Base-by-base conservation (phyloP, 2,329 filamentous ascomycete species). In the Fusarium mexicanum region DNA sequence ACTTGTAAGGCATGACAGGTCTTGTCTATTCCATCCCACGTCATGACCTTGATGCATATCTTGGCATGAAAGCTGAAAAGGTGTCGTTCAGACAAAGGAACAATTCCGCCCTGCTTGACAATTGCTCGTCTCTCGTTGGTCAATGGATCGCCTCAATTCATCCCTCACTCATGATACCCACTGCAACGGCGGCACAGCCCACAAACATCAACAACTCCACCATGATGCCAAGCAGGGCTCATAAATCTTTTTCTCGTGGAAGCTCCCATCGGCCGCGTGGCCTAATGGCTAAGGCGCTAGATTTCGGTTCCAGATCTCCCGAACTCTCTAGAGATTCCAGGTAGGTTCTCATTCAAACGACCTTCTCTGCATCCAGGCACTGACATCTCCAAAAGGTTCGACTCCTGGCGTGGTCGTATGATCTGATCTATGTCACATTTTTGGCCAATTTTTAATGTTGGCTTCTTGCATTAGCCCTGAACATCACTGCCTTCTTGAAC, bases 261-360 rank as follows among this genome's bases (percentile, higher is more conserved):
- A 16, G 9, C 6, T 48, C 33, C n/a, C 64, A 73, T 67, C 68
- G 66, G 71, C 61, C 71, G 68, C 71, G 75, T 74, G 75, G 71
- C 71, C 72, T 77, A 71, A 77, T 77, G 71, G 66, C 66, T 74
- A 71, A 76, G 74, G 74, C 72, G 72, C 73, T 74, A 75, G 67
- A 73, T 75, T 75, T 76, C 69, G 72, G 69, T 67, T 26, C 50
- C 55, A 47, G 35, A 57, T 33, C 50, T 46, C 44, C 47, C 54
- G 37, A 60, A 66, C 38, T 66, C 73, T 76, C 73, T 74, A 74
- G 69, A 76, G 71, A 76, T 76, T 76, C 73, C 73, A 76, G 74
- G 64, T 69, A 64, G 55, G 71, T 64, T 55, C 13, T 33, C 26
- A 22, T 57, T 44, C 29, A 44, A 31, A 22, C 18, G 11, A 40